Base-by-base conservation (phyloP, 352 stramenopile genomes). In the Phytophthora idaei region DNA sequence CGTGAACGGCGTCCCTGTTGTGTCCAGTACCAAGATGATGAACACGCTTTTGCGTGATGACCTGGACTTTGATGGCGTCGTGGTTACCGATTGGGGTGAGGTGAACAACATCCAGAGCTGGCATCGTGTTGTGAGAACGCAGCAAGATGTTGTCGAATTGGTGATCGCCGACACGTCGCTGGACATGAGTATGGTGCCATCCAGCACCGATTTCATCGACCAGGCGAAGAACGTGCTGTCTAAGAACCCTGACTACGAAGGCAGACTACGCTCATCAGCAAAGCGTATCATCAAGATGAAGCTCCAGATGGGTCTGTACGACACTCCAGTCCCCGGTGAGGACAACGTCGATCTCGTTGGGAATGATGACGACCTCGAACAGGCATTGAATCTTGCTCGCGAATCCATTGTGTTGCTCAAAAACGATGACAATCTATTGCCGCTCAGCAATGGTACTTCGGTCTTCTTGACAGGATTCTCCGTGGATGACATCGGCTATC, bases 41-140 rank as follows among this genome's bases (percentile, higher is more conserved):
- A 63, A 83, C 17, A 74, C 81, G 7, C 58, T 98, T 17, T 55
- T 98, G 27, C 78, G 90, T 25, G 49, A 83, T 12, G 71, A 95
- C 47, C 71, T 98, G 31, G 67, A 55, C 1, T 98, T 97, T 58
- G 64, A 90, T 17, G 88, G 90, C 6, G 71, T 97, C 37, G 41
- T 97, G 11, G 87, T 98, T 11, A 97, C 92, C 1, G 92, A 98
- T 61, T 98, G 94, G 76, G 70, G 70, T 8, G 92, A 97, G 69
- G 94, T 97, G 14, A 84, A 87, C 50, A 97, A 97, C 61, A 64
- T 96, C 2, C 54, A 83, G 12, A 60, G 61, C 11, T 87, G 65
- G 54, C 81, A 89, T 39, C 78, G 81, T 5, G 62, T 86, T 15
- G 78, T 72, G 4, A 46, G 29, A 8, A 75, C 57, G 7, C 14